These are phyloP conservation scores for Russula virescens DNA, from an alignment of 768 basidiomycete genomes.

Conservation along the genomic window DNA sequence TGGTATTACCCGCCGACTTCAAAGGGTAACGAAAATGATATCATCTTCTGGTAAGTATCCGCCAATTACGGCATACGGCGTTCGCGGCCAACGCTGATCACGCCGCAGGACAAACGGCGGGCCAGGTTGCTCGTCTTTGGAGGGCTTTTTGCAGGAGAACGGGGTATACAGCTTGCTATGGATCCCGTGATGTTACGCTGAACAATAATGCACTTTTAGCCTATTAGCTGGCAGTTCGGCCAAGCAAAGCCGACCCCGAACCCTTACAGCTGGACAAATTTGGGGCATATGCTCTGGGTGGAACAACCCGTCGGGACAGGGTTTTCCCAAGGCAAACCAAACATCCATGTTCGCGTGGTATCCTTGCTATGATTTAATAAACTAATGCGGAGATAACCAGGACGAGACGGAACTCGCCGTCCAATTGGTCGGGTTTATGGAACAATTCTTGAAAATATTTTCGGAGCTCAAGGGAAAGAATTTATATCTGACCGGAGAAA, in stretches of 20 bases:
- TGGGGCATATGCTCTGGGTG: slow-evolving; percentile 24
- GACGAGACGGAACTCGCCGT: slow-evolving; percentile 20
- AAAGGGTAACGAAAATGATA: slow-evolving; percentile 19
- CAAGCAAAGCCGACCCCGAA: slow-evolving; percentile 24
- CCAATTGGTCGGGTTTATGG: slow-evolving; percentile 20
- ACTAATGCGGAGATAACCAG: neutral
- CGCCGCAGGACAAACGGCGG: slow-evolving; percentile 23
- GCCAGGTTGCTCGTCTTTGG: slow-evolving; percentile 23
- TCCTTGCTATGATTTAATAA: neutral
- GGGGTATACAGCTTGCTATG: slow-evolving; percentile 7
- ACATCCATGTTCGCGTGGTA: slow-evolving; percentile 12
- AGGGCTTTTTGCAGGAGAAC: slow-evolving; percentile 24
- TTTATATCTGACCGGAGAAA: slow-evolving; percentile 23
- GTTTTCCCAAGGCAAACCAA: slow-evolving; percentile 20
- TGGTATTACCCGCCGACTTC: slow-evolving; percentile 22
- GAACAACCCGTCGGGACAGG: slow-evolving; percentile 25
- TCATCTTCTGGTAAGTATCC: slow-evolving; percentile 22
- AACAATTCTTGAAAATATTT: slow-evolving; percentile 22
- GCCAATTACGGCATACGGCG: neutral
- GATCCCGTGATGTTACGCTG: neutral
- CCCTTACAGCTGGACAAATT: slow-evolving; percentile 23
- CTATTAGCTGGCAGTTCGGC: slow-evolving; percentile 24
- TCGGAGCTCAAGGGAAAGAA: slow-evolving; percentile 22
- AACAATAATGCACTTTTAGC: neutral
- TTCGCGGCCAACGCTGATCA: neutral